These are phyloP conservation scores for Dysphania ambrosioides DNA, from an alignment of 148 eudicot species.

Conservation along the genomic window DNA sequence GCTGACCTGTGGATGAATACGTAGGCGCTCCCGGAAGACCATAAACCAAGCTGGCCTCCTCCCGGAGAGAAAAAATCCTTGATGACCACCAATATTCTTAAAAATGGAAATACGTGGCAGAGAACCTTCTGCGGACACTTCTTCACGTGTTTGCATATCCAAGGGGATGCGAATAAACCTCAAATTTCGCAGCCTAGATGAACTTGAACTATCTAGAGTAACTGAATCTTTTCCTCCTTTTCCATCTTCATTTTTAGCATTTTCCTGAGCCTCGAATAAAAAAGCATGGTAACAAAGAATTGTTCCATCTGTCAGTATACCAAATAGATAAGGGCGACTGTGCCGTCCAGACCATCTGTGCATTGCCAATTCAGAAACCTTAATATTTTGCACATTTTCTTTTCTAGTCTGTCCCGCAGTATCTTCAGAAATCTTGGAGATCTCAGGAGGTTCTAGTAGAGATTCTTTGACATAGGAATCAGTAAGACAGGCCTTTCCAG, in stretches of 20 bases:
- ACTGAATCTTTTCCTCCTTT: conserved; percentile 37
- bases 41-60: conserved; percentile 91
- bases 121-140: conserved; percentile 42
- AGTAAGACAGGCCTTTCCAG: conserved; percentile 66
- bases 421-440: conserved; percentile 33
- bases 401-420: conserved; percentile 55
- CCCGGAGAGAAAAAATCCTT: conserved; percentile 81
- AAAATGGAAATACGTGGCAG: conserved; percentile 61
- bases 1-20: conserved; percentile 95
- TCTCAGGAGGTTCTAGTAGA: conserved; percentile 33
- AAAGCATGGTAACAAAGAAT: conserved; percentile 90
- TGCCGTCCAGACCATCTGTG: conserved; percentile 80
- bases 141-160: conserved; percentile 80
- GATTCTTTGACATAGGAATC: conserved; percentile 58
- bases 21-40: conserved; percentile 85
- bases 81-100: conserved; percentile 82
- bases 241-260: conserved; percentile 50
- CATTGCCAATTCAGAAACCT: conserved; percentile 79
- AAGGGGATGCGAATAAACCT: conserved; percentile 74
- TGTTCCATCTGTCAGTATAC: conserved; percentile 81
- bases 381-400: conserved; percentile 52
- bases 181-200: conserved; percentile 84
- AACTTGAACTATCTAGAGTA: conserved; percentile 38
- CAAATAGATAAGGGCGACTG: conserved; percentile 80
- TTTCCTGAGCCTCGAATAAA: conserved; percentile 73